A percentile compares a stretch with the other conserved stretches of the same genome.
Conservation (phyloP, 2,329 filamentous ascomycete species). For the Aspergillus fischeri region DNA sequence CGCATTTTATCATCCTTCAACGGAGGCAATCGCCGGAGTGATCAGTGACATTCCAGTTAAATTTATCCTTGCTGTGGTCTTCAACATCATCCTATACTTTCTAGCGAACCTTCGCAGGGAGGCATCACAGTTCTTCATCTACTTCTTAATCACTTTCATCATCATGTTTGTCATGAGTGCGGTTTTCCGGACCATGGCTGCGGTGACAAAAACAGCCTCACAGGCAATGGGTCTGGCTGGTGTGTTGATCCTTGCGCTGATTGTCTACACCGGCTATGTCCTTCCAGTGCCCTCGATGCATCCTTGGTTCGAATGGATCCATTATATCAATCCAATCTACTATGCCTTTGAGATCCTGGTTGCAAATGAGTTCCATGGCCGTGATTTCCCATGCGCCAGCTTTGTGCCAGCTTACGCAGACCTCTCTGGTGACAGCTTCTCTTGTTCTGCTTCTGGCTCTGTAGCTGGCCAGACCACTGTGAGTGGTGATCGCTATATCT, state of each 20-base stretch:
- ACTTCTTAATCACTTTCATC: constrained; percentile 69
- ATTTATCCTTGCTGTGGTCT: constrained; percentile 63
- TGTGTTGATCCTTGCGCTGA: constrained; percentile 39
- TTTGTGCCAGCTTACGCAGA: constrained; percentile 46
- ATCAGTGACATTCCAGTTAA: constrained; percentile 63
- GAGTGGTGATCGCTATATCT: constrained; percentile 57
- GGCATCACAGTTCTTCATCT: constrained; percentile 78
- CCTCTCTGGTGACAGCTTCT: constrained; percentile 35
- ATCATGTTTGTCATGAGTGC: constrained; percentile 75
- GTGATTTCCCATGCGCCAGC: constrained; percentile 52
- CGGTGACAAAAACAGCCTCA: constrained; percentile 62
- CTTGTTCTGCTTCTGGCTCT: constrained; percentile 58
- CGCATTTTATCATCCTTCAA: constrained; percentile 27
- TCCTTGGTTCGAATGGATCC: constrained; percentile 76
- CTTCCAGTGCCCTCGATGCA: constrained; percentile 58
- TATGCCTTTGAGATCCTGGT: constrained; percentile 80
- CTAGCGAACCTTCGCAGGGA: constrained; percentile 73
- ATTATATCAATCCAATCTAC: constrained; percentile 71
- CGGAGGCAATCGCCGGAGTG: constrained; percentile 12
- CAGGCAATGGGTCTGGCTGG: constrained; percentile 54
- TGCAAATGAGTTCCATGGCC: constrained; percentile 73
- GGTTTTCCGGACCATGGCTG: constrained; percentile 77
- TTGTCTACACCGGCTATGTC: constrained; percentile 48
- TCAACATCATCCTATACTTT: constrained; percentile 81
- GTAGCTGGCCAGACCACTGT: constrained; percentile 51